These are phyloP conservation scores for Cercospora citrullina DNA, from an alignment of 2,329 filamentous ascomycete species.

Conservation along the genomic window DNA sequence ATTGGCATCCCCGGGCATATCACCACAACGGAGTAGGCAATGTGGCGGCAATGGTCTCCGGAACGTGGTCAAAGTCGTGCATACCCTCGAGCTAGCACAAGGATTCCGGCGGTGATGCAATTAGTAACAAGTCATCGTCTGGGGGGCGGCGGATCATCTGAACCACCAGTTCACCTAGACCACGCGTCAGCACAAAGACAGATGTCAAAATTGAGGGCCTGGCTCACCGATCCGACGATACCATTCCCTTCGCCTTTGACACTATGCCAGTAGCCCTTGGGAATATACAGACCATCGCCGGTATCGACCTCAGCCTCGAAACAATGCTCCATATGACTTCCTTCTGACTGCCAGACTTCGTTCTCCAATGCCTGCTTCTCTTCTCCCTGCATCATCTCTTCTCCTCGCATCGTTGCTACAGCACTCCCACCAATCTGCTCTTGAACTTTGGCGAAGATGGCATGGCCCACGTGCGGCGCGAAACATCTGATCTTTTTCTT, in stretches of 20 bases:
- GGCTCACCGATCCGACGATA: constrained; percentile 59
- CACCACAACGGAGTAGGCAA: not conserved
- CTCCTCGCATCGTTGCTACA: constrained; percentile 62
- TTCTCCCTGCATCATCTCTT: constrained; percentile 86
- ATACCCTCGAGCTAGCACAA: not conserved
- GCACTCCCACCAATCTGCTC: constrained; percentile 40
- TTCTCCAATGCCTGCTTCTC: constrained; percentile 68
- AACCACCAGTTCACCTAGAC: constrained; percentile 73
- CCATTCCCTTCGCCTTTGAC: constrained; percentile 63
- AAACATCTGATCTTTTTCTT: constrained; percentile 73
- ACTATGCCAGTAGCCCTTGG: constrained; percentile 84
- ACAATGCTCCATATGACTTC: constrained; percentile 19
- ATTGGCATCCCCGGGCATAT: not conserved
- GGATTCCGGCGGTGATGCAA: not conserved
- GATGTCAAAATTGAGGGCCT: not conserved
- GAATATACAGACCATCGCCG: constrained; percentile 76
- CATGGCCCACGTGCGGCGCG: constrained; percentile 61
- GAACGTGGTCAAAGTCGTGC: not conserved
- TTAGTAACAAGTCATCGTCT: constrained; percentile 10
- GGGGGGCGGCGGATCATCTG: constrained; percentile 46
- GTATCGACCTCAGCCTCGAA: constrained; percentile 51
- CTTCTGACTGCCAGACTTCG: constrained; percentile 63
- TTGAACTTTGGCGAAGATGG: constrained; percentile 61
- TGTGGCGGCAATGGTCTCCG: not conserved
- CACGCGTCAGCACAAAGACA: not conserved